These are phyloP conservation scores for Tuber brumale DNA, from an alignment of 495 filamentous ascomycete genomes.

Conservation along the genomic window DNA sequence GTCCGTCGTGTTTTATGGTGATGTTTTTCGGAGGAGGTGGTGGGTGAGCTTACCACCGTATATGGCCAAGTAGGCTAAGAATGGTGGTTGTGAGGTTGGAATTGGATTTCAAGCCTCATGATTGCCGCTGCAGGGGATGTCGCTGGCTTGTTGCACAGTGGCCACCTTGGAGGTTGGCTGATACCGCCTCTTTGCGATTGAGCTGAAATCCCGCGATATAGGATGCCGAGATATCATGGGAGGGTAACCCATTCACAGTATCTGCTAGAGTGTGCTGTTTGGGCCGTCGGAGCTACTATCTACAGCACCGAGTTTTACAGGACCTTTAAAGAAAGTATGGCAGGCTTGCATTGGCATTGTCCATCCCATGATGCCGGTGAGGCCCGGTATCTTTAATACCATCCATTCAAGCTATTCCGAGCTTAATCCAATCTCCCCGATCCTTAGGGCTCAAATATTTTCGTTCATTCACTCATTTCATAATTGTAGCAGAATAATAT, in stretches of 20 bases:
- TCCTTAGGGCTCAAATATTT: not conserved
- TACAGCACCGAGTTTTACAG: not conserved
- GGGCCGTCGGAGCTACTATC: not conserved
- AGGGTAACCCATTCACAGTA: not conserved
- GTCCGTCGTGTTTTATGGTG: not conserved
- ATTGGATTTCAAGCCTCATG: constrained; percentile 12
- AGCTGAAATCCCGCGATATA: not conserved
- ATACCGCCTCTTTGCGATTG: not conserved
- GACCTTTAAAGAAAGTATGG: not conserved
- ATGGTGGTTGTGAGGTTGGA: constrained; percentile 8
- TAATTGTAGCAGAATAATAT: not conserved
- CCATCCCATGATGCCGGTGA: not conserved
- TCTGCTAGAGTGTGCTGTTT: not conserved
- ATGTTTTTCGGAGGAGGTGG: constrained; percentile 3
- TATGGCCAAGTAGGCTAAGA: not conserved
- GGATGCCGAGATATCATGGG: not conserved
- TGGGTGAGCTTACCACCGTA: constrained; percentile 1
- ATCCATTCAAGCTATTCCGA: not conserved
- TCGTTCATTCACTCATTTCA: not conserved
- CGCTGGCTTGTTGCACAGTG: not conserved
- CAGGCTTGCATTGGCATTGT: not conserved
- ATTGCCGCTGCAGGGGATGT: not conserved
- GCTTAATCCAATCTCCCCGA: not conserved
- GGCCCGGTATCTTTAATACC: not conserved
- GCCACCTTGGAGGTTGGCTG: not conserved